Evolutionary conservation across 345 rosid genomes (phyloP).

Genomic region (Euphorbia lathyris): DNA sequence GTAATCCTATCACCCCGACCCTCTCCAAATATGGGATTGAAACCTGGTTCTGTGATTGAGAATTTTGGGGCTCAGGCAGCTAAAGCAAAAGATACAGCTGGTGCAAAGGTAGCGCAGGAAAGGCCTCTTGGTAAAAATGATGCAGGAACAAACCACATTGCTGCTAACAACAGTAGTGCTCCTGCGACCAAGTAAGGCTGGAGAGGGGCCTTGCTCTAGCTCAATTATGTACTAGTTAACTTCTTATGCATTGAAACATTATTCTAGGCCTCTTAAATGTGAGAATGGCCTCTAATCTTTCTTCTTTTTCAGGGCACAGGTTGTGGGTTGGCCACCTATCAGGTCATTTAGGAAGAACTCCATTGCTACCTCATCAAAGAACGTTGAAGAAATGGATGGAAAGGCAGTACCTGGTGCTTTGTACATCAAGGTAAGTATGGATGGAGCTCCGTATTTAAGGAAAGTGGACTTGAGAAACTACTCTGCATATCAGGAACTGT

Average conservation of each 20-base stretch:
- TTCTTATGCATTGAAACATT: background rate
- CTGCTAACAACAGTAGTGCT: slow-evolving; percentile 21
- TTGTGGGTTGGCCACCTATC: slow-evolving; percentile 38
- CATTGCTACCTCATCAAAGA: slow-evolving; percentile 32
- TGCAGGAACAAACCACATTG: slow-evolving; percentile 21
- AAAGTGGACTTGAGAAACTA: slow-evolving; percentile 34
- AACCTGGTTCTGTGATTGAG: slow-evolving; percentile 45
- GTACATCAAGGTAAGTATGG: slow-evolving; percentile 35
- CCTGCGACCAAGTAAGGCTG: slow-evolving; percentile 29
- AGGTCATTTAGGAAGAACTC: slow-evolving; percentile 34
- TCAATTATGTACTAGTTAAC: background rate
- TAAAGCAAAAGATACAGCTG: slow-evolving; percentile 37
- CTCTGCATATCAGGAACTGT: slow-evolving; percentile 28
- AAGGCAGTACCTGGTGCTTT: slow-evolving; percentile 27
- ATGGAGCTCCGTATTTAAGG: slow-evolving; percentile 36
- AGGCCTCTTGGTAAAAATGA: slow-evolving; percentile 33
- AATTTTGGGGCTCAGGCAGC: slow-evolving; percentile 43
- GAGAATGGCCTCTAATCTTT: background rate
- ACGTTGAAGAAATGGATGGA: slow-evolving; percentile 33
- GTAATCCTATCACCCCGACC: slow-evolving; percentile 28
- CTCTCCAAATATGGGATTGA: slow-evolving; percentile 44
- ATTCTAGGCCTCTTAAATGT: background rate
- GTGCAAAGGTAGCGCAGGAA: slow-evolving; percentile 36
- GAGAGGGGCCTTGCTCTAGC: background rate
- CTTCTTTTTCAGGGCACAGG: slow-evolving; percentile 32